Evolutionary conservation across 805 yeast genomes (phyloP), one percentile per base, ranked within the genome.

Genomic region (Suhomyces faveliae): DNA sequence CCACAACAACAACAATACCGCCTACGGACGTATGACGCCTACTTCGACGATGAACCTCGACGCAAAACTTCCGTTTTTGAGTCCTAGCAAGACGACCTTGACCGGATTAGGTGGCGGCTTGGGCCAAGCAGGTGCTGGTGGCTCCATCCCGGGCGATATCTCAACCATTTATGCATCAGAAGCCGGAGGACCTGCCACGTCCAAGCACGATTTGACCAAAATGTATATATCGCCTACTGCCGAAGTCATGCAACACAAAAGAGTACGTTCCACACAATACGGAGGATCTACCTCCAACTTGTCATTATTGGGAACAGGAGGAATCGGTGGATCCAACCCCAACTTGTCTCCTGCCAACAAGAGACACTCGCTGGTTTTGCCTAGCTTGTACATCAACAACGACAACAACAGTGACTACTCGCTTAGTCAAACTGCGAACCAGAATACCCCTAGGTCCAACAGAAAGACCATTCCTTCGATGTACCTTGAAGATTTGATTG

Each of bases 191-290:
- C 55, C 55, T 11, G 61, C 68, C 15, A 62, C 74, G 0, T 55
- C 71, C 10, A 67, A 67, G 48, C 67, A 68, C 46, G 79, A 74
- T 51, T 64, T 70, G 55, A 73, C 78, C 33, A 70, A 61, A 45
- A 74, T 84, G 78, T 88, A 85, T 64, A 79, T 87, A 45, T 87
- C 94, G 2, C 96, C 96, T 27, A 88, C 95, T 0, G 84, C 83
- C 13, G 89, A 86, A 57, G 85, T 84, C 13, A 78, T 83, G 79
- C 71, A 72, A 47, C 77, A 76, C 55, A 72, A 67, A 55, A 64
- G 71, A 38, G 62, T 58, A 25, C 58, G 60, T 41, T 61, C 72
- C 4, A 49, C 59, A 40, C 60, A 57, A 41, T 46, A 45, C 40
- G 54, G 45, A 15, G 49, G 60, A 45, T 42, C 61, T 51, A 35